These are phyloP conservation scores for Cetraspora pellucida DNA, from an alignment of 192 early-diverging fungal species.

Conservation along the genomic window DNA sequence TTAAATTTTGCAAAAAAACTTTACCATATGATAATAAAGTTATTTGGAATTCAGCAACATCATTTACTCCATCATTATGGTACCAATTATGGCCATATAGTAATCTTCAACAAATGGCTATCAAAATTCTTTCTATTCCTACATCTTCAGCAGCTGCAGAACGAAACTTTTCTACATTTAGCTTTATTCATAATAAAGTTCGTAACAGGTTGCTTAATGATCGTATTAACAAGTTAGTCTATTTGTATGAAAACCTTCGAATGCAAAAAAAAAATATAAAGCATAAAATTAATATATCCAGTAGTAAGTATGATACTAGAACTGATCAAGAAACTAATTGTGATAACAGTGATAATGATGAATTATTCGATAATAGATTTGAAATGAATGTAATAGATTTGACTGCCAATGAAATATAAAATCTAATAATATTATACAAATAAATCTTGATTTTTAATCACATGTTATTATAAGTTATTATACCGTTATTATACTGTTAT, in stretches of 20 bases:
- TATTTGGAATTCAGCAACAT: neutral
- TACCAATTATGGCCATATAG: conserved; percentile 1
- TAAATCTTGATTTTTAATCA: too few relatives aligned
- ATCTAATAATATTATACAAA: too few relatives aligned
- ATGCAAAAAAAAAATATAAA: too few relatives aligned
- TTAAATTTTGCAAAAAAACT: neutral
- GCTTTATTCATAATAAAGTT: conserved; percentile 11
- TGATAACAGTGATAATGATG: too few relatives aligned
- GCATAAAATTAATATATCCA: too few relatives aligned
- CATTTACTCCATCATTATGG: neutral
- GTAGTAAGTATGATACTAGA: too few relatives aligned
- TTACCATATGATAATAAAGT: neutral
- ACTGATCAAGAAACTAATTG: too few relatives aligned
- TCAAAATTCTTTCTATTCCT: neutral
- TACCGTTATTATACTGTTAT: too few relatives aligned
- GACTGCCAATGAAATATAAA: too few relatives aligned
- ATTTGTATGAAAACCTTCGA: neutral
- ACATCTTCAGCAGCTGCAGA: neutral
- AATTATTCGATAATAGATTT: too few relatives aligned
- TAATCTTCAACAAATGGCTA: neutral
- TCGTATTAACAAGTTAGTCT: conserved; percentile 1
- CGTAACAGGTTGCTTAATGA: neutral
- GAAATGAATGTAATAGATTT: too few relatives aligned
- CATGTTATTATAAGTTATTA: too few relatives aligned
- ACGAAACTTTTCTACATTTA: conserved; percentile 4